A percentile compares a stretch with the other conserved stretches of the same genome.
phyloP scores from a whole-genome alignment of 768 basidiomycete genomes.

The Neoboletus brunneissimus region DNA sequence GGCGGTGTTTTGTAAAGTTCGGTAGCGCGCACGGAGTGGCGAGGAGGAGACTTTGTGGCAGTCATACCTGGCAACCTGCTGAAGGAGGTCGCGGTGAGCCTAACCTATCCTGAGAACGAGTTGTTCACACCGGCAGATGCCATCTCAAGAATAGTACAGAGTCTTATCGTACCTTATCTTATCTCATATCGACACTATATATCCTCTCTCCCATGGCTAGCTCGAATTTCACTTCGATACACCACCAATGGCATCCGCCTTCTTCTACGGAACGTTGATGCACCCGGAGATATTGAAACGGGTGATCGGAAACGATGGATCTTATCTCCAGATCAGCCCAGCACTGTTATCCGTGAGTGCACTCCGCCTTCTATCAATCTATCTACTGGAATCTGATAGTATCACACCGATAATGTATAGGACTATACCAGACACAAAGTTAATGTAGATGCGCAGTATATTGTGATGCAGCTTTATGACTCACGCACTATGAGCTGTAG shows the following conservation, averaged over 20 bases:
- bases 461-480: neutral
- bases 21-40: neutral
- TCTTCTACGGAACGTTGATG: conserved; percentile 91
- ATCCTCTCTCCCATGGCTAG: neutral
- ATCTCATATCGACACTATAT: neutral
- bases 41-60: neutral
- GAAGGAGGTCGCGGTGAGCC: neutral
- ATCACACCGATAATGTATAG: conserved; percentile 33
- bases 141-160: neutral
- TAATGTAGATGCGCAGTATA: conserved; percentile 40
- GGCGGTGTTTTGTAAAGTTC: conserved; percentile 28
- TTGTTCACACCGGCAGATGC: neutral
- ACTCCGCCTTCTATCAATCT: neutral
- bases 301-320: conserved; percentile 70
- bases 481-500: conserved; percentile 33
- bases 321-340: conserved; percentile 62
- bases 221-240: neutral
- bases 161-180: neutral
- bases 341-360: conserved; percentile 67
- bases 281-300: conserved; percentile 78
- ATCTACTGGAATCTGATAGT: neutral
- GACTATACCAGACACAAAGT: conserved; percentile 81
- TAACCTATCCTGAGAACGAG: neutral
- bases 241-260: conserved; percentile 45
- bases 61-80: conserved; percentile 10